These are phyloP conservation scores for Pleurotus citrinopileatus DNA, from an alignment of 768 basidiomycete species.

Conservation along the genomic window DNA sequence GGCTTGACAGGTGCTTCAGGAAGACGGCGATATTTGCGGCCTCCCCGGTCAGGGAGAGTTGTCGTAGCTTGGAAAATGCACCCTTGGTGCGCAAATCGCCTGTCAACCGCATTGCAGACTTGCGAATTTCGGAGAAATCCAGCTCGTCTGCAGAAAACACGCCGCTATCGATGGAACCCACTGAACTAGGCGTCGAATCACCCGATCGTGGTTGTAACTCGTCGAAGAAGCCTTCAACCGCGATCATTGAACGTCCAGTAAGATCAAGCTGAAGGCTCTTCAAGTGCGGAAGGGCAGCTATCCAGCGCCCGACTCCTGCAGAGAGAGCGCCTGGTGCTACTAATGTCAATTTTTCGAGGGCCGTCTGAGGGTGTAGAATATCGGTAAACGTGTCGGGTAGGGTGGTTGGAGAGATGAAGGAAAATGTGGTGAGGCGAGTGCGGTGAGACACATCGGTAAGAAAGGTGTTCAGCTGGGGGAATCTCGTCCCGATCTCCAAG, in stretches of 20 bases:
- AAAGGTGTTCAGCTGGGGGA: slow-evolving; percentile 59
- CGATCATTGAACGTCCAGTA: slow-evolving; percentile 60
- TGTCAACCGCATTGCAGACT: slow-evolving; percentile 62
- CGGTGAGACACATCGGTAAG: slow-evolving; percentile 63
- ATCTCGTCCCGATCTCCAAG: slow-evolving; percentile 58
- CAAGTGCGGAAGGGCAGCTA: slow-evolving; percentile 59
- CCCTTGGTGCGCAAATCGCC: slow-evolving; percentile 54
- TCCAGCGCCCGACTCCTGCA: slow-evolving; percentile 71
- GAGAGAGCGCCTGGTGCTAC: slow-evolving; percentile 75
- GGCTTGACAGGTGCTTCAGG: slow-evolving; percentile 63
- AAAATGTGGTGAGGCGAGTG: slow-evolving; percentile 62
- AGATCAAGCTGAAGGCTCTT: slow-evolving; percentile 70
- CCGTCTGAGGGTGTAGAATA: slow-evolving; percentile 55
- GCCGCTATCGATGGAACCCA: slow-evolving; percentile 69
- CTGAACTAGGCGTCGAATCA: slow-evolving; percentile 66
- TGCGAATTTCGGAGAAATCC: slow-evolving; percentile 74
- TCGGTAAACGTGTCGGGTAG: slow-evolving; percentile 73
- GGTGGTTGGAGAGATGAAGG: slow-evolving; percentile 65
- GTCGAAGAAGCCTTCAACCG: slow-evolving; percentile 81
- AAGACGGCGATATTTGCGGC: slow-evolving; percentile 69
- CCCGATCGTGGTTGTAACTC: slow-evolving; percentile 64
- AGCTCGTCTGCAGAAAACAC: slow-evolving; percentile 76
- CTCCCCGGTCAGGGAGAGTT: slow-evolving; percentile 68
- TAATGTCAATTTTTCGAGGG: slow-evolving; percentile 58
- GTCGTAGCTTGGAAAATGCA: slow-evolving; percentile 56